A percentile compares a stretch with the other conserved stretches of the same genome.
Evolutionary conservation across 2,329 filamentous ascomycete species (phyloP).

Genomic region (Aspergillus terreus): DNA sequence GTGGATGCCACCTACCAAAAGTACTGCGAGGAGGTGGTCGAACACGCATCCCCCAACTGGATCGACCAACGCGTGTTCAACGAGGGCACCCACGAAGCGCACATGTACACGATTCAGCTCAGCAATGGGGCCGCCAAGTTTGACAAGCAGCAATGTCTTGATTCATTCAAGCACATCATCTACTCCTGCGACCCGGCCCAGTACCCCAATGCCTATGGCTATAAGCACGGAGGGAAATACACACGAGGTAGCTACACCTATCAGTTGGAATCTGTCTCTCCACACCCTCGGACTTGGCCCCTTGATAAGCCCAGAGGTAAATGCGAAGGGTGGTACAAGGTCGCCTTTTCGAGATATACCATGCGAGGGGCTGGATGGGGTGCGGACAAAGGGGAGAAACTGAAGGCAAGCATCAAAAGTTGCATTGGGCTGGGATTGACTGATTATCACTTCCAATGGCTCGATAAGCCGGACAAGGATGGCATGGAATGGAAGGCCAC

Average conservation of each 20-base stretch:
- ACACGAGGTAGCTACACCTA: background rate
- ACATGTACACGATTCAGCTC: background rate
- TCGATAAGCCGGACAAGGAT: background rate
- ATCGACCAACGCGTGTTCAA: background rate
- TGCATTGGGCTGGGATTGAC: too few species aligned
- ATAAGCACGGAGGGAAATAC: background rate
- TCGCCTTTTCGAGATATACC: background rate
- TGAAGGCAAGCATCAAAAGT: too few species aligned
- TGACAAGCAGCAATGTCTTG: background rate
- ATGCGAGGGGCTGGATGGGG: background rate
- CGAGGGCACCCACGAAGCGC: background rate
- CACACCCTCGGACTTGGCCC: background rate
- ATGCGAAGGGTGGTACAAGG: background rate
- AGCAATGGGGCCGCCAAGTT: background rate
- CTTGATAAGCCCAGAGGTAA: background rate
- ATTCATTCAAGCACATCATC: background rate
- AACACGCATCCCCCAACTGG: background rate
- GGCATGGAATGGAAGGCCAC: conserved; percentile 8
- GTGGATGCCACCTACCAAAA: background rate
- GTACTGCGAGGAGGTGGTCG: background rate
- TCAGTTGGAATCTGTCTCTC: background rate
- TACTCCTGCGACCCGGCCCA: background rate
- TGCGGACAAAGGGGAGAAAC: conserved; percentile 3
- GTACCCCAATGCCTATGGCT: background rate
- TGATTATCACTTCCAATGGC: too few species aligned